Evolutionary conservation across 169 alveolate species (phyloP).

Genomic region (Perkinsus chesapeaki): DNA sequence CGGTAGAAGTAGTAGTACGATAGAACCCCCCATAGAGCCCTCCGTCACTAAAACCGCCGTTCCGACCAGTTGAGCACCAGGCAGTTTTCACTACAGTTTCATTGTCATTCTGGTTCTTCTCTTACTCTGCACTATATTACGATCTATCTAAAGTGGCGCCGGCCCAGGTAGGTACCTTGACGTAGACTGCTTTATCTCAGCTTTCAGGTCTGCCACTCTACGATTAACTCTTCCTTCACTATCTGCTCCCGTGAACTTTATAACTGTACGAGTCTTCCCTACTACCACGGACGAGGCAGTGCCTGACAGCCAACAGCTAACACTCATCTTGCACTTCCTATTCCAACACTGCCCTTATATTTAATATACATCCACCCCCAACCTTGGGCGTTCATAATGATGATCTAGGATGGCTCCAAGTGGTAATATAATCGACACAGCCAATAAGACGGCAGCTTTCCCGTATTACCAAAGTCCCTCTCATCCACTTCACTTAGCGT

Average conservation of each 20-base stretch:
- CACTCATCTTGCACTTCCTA: too few species aligned
- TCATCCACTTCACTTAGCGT: not conserved
- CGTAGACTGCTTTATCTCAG: not conserved
- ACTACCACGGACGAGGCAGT: not conserved
- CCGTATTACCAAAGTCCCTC: not conserved
- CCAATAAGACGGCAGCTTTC: too few species aligned
- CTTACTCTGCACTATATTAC: too few species aligned
- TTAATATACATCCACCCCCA: too few species aligned
- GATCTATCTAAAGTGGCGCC: too few species aligned
- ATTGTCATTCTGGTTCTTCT: too few species aligned
- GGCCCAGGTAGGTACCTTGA: not conserved
- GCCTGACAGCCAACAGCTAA: not conserved
- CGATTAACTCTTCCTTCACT: not conserved
- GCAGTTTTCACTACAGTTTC: too few species aligned
- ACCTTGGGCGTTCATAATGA: too few species aligned
- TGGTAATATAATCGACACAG: not conserved
- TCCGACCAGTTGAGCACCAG: too few species aligned
- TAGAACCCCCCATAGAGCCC: too few species aligned
- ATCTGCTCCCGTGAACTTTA: not conserved
- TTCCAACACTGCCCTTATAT: too few species aligned
- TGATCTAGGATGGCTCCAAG: not conserved
- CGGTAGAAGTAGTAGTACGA: not conserved
- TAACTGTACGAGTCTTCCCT: not conserved
- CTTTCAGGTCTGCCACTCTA: not conserved
- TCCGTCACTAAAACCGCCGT: too few species aligned